Conservation (phyloP, 2,329 filamentous ascomycete species). For the Colletotrichum neosansevieriae region DNA sequence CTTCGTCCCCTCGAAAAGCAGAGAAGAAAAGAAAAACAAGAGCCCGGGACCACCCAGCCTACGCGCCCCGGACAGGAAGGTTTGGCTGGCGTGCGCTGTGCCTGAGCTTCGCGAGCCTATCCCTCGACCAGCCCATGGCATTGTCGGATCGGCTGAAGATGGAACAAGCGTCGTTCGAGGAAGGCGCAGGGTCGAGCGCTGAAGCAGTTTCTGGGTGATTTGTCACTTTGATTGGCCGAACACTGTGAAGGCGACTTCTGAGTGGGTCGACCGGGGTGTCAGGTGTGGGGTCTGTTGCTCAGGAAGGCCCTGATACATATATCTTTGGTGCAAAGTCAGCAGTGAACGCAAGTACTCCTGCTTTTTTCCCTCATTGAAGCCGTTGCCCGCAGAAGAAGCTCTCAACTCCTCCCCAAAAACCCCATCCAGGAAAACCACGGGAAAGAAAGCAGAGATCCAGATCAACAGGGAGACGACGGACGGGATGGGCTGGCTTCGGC, state of each 20-base stretch:
- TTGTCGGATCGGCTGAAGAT: constrained; percentile 56
- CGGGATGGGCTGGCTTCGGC: background rate
- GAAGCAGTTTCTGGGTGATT: constrained; percentile 24
- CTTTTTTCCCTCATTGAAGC: background rate
- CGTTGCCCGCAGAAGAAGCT: background rate
- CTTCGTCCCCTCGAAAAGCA: background rate
- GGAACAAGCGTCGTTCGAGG: constrained; percentile 51
- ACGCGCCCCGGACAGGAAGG: background rate
- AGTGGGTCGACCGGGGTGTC: constrained; percentile 14
- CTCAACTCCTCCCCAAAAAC: background rate
- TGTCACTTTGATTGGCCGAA: constrained; percentile 25
- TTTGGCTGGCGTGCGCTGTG: constrained; percentile 24
- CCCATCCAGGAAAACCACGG: constrained; percentile 1
- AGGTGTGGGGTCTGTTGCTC: background rate
- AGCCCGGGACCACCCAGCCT: no score
- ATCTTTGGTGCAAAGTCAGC: background rate
- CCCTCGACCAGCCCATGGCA: constrained; percentile 41
- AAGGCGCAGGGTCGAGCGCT: constrained; percentile 42
- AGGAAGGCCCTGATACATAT: background rate
- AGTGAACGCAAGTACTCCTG: background rate
- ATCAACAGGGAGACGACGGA: background rate
- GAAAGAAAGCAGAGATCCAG: background rate
- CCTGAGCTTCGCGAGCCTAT: constrained; percentile 22
- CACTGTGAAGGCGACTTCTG: no score
- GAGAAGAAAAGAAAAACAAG: no score